Evolutionary conservation across 345 rosid species (phyloP).

Genomic region (Eucalyptus pauciflora): DNA sequence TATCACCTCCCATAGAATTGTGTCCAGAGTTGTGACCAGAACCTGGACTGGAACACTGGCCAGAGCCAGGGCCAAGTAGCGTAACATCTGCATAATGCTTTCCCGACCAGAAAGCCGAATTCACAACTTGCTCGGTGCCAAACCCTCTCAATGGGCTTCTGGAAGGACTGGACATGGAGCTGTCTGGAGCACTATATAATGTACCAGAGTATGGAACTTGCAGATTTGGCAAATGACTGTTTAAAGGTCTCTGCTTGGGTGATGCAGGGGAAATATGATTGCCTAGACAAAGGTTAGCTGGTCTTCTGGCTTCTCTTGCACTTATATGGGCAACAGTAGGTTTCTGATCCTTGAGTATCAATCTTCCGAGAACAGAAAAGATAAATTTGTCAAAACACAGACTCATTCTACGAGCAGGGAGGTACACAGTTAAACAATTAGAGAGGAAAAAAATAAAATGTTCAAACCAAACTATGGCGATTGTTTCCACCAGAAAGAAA

Average conservation of each 20-base stretch:
- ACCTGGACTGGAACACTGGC: slow-evolving; percentile 97
- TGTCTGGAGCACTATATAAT: slow-evolving; percentile 80
- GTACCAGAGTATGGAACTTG: slow-evolving; percentile 60
- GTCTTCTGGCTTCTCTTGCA: slow-evolving; percentile 53
- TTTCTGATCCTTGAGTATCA: slow-evolving; percentile 42
- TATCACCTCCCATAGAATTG: slow-evolving; percentile 92
- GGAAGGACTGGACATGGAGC: slow-evolving; percentile 97
- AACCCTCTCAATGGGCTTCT: slow-evolving; percentile 70
- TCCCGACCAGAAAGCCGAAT: slow-evolving; percentile 59
- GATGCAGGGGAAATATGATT: slow-evolving; percentile 48
- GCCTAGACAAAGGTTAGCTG: slow-evolving; percentile 31
- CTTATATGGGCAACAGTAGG: slow-evolving; percentile 20
- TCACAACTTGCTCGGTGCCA: slow-evolving; percentile 54
- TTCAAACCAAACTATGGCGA: background rate
- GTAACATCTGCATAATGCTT: slow-evolving; percentile 66
- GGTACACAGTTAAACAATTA: background rate
- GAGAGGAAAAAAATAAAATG: background rate
- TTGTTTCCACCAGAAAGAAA: background rate
- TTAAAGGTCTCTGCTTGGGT: slow-evolving; percentile 45
- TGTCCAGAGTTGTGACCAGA: slow-evolving; percentile 95
- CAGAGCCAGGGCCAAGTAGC: slow-evolving; percentile 87
- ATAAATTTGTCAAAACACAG: slow-evolving; percentile 1
- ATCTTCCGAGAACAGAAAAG: slow-evolving; percentile 9
- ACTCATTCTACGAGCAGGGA: background rate
- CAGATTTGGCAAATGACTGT: slow-evolving; percentile 50